Base-by-base conservation (phyloP, 1,139 yeast genomes). In the Suhomyces panamericanus region DNA sequence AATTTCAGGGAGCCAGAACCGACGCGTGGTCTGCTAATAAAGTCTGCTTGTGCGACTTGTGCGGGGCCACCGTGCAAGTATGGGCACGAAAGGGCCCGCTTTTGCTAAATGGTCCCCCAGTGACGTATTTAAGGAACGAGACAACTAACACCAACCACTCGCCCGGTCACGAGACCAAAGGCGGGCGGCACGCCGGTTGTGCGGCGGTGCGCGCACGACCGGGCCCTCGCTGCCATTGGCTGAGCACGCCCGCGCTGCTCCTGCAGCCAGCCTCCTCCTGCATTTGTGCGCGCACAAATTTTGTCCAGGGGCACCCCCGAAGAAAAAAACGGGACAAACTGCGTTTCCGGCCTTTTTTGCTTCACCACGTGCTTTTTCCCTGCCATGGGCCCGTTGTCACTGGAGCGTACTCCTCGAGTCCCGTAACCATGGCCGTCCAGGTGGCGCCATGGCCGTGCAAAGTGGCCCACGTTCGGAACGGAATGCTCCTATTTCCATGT, bases 291-390 rank as follows among this genome's bases (percentile, higher is more conserved):
- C 42, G 26, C 32, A 31, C 38, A 41, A 38, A 14, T 32, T 38
- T 41, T 32, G 22, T 27, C 28, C 37, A 30, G 42, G 41, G 41
- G 42, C 39, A 31, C 47, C 42, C 30, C 28, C 30, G 38, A 24
- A 43, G 52, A 49, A 52, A 50, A 53, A 49, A 52, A 50, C 50
- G 53, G 59, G 56, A 47, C 56, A 50, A 55, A 54, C 51, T 48
- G 41, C 37, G 51, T 48, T 51, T 55, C 59, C 58, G 53, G 54
- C 37, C n/a, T 40, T 43, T 56, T 56, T 44, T 46, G 38, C 22
- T 16, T 27, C 33, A 17, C 47, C 47, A 41, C 47, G 47, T 44
- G 47, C 47, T 14, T 15, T 24, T 30, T 29, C 12, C 29, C 11
- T 26, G 9, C 29, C 8, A 10, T 12, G 29, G 29, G n/a, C 29